Percentiles rank a stretch among this genome's conserved stretches.
These are phyloP conservation scores for Cladophialophora chaetospira DNA, from an alignment of 2,329 filamentous ascomycete genomes.

Conservation along the genomic window DNA sequence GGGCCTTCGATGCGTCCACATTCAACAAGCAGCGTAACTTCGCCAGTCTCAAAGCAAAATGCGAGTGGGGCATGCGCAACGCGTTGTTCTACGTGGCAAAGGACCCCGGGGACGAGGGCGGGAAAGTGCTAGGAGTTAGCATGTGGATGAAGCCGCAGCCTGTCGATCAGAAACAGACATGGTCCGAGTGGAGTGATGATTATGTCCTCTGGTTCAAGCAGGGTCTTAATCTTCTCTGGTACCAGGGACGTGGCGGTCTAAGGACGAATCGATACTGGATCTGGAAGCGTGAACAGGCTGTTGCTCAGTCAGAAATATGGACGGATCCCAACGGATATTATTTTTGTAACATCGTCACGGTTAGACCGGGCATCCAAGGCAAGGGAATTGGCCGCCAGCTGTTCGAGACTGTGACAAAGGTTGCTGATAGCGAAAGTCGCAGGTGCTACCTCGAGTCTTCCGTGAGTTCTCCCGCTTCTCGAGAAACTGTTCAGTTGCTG, in stretches of 20 bases:
- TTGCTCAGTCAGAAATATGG: constrained; percentile 65
- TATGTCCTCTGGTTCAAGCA: constrained; percentile 70
- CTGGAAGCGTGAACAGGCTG: constrained; percentile 68
- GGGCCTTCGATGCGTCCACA: constrained; percentile 61
- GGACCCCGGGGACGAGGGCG: constrained; percentile 48
- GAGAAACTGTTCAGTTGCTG: no score
- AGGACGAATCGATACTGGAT: constrained; percentile 69
- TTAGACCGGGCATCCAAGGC: constrained; percentile 65
- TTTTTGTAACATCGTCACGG: constrained; percentile 75
- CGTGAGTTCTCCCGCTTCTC: no score
- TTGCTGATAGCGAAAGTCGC: constrained; percentile 65
- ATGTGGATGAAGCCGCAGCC: constrained; percentile 69
- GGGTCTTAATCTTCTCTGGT: constrained; percentile 66
- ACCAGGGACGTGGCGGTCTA: constrained; percentile 66
- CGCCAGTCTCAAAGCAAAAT: constrained; percentile 65
- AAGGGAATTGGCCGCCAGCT: constrained; percentile 66
- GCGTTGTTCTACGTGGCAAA: constrained; percentile 71
- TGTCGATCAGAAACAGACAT: constrained; percentile 53
- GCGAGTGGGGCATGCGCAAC: constrained; percentile 69
- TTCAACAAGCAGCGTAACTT: constrained; percentile 64
- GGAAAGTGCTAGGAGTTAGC: constrained; percentile 66
- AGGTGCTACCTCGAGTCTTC: constrained; percentile 72
- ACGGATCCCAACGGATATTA: constrained; percentile 68
- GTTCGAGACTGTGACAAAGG: constrained; percentile 63
- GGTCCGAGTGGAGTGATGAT: constrained; percentile 63